Evolutionary conservation across 169 alveolate species (phyloP).

Genomic region (Ichthyophthirius multifiliis): DNA sequence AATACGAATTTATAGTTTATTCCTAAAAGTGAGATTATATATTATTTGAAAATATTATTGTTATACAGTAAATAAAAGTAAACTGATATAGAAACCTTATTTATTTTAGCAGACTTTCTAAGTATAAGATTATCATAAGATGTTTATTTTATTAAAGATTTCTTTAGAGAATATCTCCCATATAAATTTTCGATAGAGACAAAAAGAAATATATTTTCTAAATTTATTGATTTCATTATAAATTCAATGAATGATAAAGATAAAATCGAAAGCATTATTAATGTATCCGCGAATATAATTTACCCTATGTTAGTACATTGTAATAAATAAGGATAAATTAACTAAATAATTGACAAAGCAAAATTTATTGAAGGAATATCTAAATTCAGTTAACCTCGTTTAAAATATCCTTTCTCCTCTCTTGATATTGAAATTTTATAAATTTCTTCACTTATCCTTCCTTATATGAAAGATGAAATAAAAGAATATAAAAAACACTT

Average conservation of each 20-base stretch:
- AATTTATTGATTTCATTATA: not conserved
- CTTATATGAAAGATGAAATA: not conserved
- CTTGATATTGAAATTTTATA: slow-evolving; percentile 1
- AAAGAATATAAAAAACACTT: not conserved
- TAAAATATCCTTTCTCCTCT: not conserved
- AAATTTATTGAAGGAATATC: not conserved
- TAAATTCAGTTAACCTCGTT: no score
- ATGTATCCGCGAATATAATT: not conserved
- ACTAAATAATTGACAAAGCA: not conserved
- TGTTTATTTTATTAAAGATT: not conserved
- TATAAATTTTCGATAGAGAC: not conserved
- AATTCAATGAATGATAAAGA: not conserved
- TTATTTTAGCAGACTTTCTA: not conserved
- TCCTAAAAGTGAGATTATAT: not conserved
- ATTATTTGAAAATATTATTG: not conserved
- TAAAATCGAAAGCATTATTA: not conserved
- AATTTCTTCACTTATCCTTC: not conserved
- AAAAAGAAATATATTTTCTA: not conserved
- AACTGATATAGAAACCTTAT: not conserved
- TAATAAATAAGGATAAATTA: not conserved
- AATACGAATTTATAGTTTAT: not conserved
- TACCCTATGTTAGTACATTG: not conserved
- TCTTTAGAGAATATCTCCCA: not conserved
- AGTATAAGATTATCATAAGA: not conserved
- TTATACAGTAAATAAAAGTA: slow-evolving; percentile 1